Evolutionary conservation across 2,329 filamentous ascomycete species (phyloP).

Genomic region (Ascocoryne sarcoides): DNA sequence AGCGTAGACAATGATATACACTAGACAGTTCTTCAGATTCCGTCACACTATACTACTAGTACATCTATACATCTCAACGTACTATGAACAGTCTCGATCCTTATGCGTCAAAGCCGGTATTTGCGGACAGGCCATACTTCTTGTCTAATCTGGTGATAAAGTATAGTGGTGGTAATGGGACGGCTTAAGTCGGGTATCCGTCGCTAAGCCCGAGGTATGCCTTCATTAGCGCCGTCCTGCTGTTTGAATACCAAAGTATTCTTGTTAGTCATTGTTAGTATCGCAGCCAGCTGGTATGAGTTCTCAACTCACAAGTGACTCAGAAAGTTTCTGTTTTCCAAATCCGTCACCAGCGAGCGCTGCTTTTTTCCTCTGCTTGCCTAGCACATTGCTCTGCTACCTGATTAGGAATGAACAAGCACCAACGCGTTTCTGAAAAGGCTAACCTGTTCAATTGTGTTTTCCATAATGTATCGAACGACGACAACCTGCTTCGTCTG

Average conservation of each 20-base stretch:
- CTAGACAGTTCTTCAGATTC: background rate
- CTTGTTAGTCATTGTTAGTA: background rate
- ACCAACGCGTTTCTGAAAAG: background rate
- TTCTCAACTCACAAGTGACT: background rate
- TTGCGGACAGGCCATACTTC: no score
- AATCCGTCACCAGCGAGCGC: background rate
- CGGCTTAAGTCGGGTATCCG: background rate
- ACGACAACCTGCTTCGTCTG: conserved; percentile 14
- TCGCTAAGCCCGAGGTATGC: background rate
- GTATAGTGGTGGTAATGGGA: background rate
- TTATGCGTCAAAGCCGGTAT: no score
- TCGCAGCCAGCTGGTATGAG: background rate
- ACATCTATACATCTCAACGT: background rate
- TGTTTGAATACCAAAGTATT: background rate
- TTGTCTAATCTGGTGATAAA: background rate
- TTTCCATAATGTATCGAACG: conserved; percentile 15
- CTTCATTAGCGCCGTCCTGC: background rate
- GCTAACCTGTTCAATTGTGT: conserved; percentile 17
- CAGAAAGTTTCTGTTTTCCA: background rate
- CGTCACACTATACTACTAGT: background rate
- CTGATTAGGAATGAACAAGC: background rate
- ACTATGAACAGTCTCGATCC: background rate
- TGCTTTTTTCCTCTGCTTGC: background rate
- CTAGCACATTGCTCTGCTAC: background rate
- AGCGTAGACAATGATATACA: background rate